phyloP scores from a whole-genome alignment of 2,329 filamentous ascomycete species.

The Talaromyces albobiverticillius region DNA sequence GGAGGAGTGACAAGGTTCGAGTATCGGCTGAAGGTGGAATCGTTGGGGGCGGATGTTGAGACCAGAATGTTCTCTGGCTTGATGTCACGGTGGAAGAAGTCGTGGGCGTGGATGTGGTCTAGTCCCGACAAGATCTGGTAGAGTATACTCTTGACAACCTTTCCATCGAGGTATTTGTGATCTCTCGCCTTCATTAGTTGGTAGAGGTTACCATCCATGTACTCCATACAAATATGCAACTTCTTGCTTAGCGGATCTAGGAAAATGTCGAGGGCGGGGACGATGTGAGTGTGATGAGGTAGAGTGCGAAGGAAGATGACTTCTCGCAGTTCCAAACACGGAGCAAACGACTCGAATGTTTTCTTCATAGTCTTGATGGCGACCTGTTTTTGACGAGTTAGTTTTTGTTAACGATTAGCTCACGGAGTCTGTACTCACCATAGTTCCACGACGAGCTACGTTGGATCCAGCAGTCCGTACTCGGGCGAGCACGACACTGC shows the following conservation, averaged over 20 bases:
- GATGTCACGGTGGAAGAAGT: slow-evolving; percentile 98
- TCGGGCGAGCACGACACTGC: slow-evolving; percentile 87
- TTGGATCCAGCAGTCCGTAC: slow-evolving; percentile 86
- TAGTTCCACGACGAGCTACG: slow-evolving; percentile 82
- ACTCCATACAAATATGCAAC: slow-evolving; percentile 98
- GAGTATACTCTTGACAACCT: slow-evolving; percentile 94
- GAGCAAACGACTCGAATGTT: slow-evolving; percentile 86
- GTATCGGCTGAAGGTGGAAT: slow-evolving; percentile 85
- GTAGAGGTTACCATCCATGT: slow-evolving; percentile 99
- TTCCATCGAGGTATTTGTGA: slow-evolving; percentile 86
- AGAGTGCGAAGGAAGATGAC: slow-evolving; percentile 93
- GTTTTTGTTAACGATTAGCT: too few relatives aligned
- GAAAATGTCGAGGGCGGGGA: slow-evolving; percentile 98
- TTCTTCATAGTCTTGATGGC: slow-evolving; percentile 99
- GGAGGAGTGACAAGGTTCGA: slow-evolving; percentile 91
- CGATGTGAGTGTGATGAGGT: slow-evolving; percentile 82
- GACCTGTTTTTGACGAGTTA: too few relatives aligned
- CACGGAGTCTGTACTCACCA: too few relatives aligned
- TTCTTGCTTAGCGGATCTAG: slow-evolving; percentile 94
- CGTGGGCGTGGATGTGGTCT: slow-evolving; percentile 94
- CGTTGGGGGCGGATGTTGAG: slow-evolving; percentile 80
- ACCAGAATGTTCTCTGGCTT: slow-evolving; percentile 99
- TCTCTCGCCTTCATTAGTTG: slow-evolving; percentile 98
- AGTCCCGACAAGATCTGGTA: slow-evolving; percentile 95
- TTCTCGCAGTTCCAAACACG: slow-evolving; percentile 90